phyloP scores from a whole-genome alignment of 495 filamentous ascomycete genomes.

The Podospora tetraspora region DNA sequence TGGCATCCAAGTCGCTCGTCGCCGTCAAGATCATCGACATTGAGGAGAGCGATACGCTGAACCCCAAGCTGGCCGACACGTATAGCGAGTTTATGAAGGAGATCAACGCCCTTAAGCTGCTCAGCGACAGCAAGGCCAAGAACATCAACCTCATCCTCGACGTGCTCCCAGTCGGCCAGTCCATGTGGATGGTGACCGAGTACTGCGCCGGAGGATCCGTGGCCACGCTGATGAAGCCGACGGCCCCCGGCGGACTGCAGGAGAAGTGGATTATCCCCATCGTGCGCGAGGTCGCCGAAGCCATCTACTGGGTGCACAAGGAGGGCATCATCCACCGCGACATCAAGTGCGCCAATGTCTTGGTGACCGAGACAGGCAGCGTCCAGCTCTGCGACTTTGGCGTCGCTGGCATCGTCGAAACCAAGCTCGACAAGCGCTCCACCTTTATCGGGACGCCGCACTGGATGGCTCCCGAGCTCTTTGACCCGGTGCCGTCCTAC shows the following conservation, averaged over 20 bases:
- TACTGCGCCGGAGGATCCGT: constrained; percentile 95
- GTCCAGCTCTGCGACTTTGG: constrained; percentile 96
- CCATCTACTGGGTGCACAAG: constrained; percentile 79
- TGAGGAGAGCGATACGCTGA: constrained; percentile 74
- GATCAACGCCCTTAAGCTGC: constrained; percentile 75
- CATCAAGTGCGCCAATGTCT: constrained; percentile 90
- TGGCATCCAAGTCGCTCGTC: constrained; percentile 58
- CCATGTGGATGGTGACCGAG: constrained; percentile 94
- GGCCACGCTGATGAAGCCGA: constrained; percentile 67
- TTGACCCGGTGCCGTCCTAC: constrained; percentile 51
- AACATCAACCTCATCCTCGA: constrained; percentile 91
- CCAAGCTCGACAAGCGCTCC: constrained; percentile 74
- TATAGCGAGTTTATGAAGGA: constrained; percentile 85
- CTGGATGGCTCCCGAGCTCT: constrained; percentile 95
- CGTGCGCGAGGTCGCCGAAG: constrained; percentile 78
- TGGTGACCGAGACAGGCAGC: constrained; percentile 79
- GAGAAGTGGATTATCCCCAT: constrained; percentile 91
- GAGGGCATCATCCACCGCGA: constrained; percentile 94
- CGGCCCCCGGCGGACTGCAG: constrained; percentile 66
- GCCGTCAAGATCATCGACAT: constrained; percentile 95
- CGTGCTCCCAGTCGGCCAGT: constrained; percentile 75
- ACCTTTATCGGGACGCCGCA: constrained; percentile 93
- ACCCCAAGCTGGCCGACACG: constrained; percentile 69
- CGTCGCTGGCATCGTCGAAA: constrained; percentile 82
- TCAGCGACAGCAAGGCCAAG: constrained; percentile 75